Evolutionary conservation across 148 eudicot genomes (phyloP), one percentile per base, ranked within the genome.

Genomic region (Fagopyrum esculentum): DNA sequence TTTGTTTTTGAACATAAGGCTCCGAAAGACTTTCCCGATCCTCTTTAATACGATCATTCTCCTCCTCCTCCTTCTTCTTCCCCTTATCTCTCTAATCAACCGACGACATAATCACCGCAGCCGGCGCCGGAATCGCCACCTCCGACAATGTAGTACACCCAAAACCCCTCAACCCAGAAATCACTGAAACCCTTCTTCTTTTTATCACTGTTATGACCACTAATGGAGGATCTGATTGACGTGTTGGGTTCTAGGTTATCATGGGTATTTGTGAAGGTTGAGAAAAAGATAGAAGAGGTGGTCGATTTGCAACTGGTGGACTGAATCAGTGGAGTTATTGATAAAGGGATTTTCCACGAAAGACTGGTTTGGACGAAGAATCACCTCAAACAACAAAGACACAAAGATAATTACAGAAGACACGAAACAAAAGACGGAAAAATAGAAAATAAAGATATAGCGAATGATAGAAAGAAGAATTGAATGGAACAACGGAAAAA

Each of bases 81-180:
- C 66, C 47, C 46, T 74, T 61, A 55, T 77, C 74, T 30, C 54
- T 89, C 94, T 97, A 89, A 70, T 81, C 77, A 50, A 92, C 97
- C 13, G 97, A 88, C 0, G 91, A 73, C 74, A 87, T 80, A 30
- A 89, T 90, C 52, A 83, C 83, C 48, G 82, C 91, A 13, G 50
- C 73, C 43, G 96, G 98, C 30, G 54, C 55, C 50, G 97, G 98
- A 26, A 91, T 89, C 5, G 92, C 74, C 12, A 93, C 98, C 52
- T 90, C 87, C 2, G 92, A 81, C 5, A 82, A 82, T 1, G 90
- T 89, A 3, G 94, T 73, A 56, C 98, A 93, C 19, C 98, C 98
- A 43, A 93, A 78, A 0, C 98, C 93, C 57, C 96, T 81, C 55
- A 93, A 77, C 49, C 82, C 69, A 6, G 84, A 80, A 6, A 83